Evolutionary conservation across 2,329 filamentous ascomycete genomes (phyloP), one percentile per base, ranked within the genome.

Genomic region (Hymenoscyphus fructigenus): DNA sequence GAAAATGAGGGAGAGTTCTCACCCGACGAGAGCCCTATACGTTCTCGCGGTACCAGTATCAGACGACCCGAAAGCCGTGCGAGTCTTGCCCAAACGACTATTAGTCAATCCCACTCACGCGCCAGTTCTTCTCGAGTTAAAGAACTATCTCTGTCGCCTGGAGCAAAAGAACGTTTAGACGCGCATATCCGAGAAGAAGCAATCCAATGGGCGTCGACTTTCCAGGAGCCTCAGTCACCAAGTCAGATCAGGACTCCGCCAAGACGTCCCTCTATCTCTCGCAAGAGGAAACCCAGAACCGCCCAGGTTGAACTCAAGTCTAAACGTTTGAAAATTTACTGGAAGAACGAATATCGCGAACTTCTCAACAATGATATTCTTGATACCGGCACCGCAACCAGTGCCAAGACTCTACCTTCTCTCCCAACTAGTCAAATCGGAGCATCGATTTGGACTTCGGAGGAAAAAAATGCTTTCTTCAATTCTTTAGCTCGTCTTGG

Each of bases 391-490:
- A 66, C 57, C 10, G 66, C 61, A 60, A 63, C 64, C 20, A 74
- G 77, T 61, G 71, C 72, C 56, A 68, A 67, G 15, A 71, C 73
- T 2, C 66, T 76, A n/a, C 57, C 61, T 26, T 68, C 70, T 17
- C 73, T 82, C 64, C 65, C 75, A 58, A 60, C 78, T 41, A 83
- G 84, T 1, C 90, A 92, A 71, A 78, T 93, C 60, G 93, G 92
- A 26, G 81, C 86, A 29, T 87, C 88, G 0, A 70, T 78, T 12
- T 98, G 94, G 94, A 88, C 85, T 0, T 66, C 83, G 0, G 71
- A 79, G 0, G 93, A 97, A 73, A 96, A 96, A 74, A 79, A 83
- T 1, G 70, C 80, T 0, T 85, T 97, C 65, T 96, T 92, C 75
- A 80, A 84, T 15, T 83, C 85, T 0, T 76, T 96, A 2, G 80